phyloP scores from a whole-genome alignment of 257 asterid genomes.

The Vinca minor region DNA sequence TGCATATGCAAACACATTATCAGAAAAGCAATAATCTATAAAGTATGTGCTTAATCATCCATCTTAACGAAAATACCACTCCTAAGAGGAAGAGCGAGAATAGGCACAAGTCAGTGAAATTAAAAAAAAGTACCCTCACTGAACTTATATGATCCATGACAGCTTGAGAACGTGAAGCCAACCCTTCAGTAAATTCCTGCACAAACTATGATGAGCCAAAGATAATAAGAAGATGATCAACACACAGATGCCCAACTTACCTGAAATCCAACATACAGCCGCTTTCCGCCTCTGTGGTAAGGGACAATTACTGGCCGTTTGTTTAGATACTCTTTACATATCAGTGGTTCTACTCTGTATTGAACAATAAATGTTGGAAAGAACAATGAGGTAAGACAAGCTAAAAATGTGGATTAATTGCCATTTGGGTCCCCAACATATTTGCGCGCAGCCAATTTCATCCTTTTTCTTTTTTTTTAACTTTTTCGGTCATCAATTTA shows the following conservation, averaged over 20 bases:
- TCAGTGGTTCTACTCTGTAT: constrained; percentile 81
- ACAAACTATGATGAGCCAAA: constrained; percentile 19
- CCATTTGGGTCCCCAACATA: too few relatives aligned
- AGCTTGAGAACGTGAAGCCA: constrained; percentile 70
- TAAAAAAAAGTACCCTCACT: constrained; percentile 36
- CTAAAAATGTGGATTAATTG: too few relatives aligned
- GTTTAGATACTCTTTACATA: constrained; percentile 65
- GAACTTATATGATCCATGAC: constrained; percentile 44
- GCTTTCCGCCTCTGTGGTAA: constrained; percentile 94
- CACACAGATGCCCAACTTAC: constrained; percentile 25
- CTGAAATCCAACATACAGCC: constrained; percentile 80
- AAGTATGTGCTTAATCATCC: neutral
- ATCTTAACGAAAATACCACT: neutral
- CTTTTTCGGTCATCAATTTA: too few relatives aligned
- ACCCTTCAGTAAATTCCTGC: constrained; percentile 81
- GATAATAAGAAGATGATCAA: constrained; percentile 10
- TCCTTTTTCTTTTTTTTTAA: too few relatives aligned
- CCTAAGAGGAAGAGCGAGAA: neutral
- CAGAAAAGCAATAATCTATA: neutral
- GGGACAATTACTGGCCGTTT: constrained; percentile 82
- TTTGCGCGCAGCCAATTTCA: too few relatives aligned
- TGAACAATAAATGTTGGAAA: constrained; percentile 10
- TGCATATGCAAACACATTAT: constrained; percentile 9
- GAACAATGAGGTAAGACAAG: constrained; percentile 12
- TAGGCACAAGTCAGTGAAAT: neutral